These are phyloP conservation scores for Aureobasidium sp. DNA, from an alignment of 2,329 filamentous ascomycete species.

Conservation along the genomic window DNA sequence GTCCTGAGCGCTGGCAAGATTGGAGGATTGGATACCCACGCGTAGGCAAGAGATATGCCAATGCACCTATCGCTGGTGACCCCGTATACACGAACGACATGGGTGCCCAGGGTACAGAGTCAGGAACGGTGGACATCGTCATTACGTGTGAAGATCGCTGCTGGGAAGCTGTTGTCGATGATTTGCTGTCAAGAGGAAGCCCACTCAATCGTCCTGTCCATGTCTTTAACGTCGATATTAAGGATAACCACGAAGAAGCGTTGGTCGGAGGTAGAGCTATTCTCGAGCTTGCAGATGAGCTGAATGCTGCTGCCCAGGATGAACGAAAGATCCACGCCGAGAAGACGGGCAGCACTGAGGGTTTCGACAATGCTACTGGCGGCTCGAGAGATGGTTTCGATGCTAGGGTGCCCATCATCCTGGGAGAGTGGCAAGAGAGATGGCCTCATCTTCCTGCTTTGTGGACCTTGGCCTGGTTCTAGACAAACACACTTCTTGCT, in stretches of 20 bases:
- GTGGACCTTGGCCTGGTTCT: conserved; percentile 96
- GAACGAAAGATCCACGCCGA: conserved; percentile 53
- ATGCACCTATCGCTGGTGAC: conserved; percentile 16
- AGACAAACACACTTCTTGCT: neutral
- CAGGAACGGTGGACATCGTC: conserved; percentile 84
- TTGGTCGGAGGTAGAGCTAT: conserved; percentile 85
- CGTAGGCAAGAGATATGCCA: conserved; percentile 51
- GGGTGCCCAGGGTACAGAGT: conserved; percentile 75
- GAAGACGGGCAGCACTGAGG: conserved; percentile 63
- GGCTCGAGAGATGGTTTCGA: conserved; percentile 70
- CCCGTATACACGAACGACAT: conserved; percentile 56
- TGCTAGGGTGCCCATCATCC: conserved; percentile 83
- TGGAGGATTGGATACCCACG: conserved; percentile 85
- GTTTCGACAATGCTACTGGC: conserved; percentile 39
- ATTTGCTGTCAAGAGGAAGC: conserved; percentile 76
- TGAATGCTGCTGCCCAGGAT: conserved; percentile 73
- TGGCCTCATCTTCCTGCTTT: conserved; percentile 87
- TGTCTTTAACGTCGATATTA: conserved; percentile 97
- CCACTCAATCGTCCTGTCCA: conserved; percentile 90
- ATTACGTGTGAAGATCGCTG: conserved; percentile 97
- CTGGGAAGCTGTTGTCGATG: conserved; percentile 96
- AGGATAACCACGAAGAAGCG: conserved; percentile 96
- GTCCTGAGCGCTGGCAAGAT: conserved; percentile 95
- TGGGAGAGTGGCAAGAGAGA: conserved; percentile 88
- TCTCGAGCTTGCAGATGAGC: conserved; percentile 75